phyloP scores from a whole-genome alignment of 2,329 filamentous ascomycete genomes.

The Aspergillus carbonarius region DNA sequence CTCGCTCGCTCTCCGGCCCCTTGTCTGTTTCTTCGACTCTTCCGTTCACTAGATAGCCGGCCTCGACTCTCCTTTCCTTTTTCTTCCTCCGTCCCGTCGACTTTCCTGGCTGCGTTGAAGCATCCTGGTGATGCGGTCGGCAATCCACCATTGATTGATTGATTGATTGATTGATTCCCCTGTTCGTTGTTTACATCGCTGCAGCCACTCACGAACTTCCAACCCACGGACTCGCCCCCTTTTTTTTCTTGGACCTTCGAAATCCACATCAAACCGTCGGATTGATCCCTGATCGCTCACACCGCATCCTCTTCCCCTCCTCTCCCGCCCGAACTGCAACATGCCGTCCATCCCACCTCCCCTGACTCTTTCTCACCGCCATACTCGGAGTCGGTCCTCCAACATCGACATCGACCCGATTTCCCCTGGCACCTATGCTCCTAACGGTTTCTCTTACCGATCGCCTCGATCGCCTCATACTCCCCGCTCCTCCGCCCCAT shows the following conservation, averaged over 20 bases:
- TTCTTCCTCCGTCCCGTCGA: not conserved
- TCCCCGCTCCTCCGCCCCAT: slow-evolving; percentile 37
- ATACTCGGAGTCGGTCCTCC: slow-evolving; percentile 32
- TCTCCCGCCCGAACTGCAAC: slow-evolving; percentile 15
- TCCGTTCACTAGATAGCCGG: not conserved
- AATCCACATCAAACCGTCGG: not conserved
- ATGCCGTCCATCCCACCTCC: slow-evolving; percentile 36
- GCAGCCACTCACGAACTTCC: slow-evolving; percentile 4
- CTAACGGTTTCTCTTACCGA: slow-evolving; percentile 33
- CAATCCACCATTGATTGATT: slow-evolving; percentile 11
- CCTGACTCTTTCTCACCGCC: slow-evolving; percentile 41
- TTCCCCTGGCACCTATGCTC: slow-evolving; percentile 31
- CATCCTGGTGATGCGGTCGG: slow-evolving; percentile 20
- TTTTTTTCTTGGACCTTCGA: not conserved
- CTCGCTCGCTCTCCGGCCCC: not conserved
- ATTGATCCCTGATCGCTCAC: not conserved
- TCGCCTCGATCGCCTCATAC: slow-evolving; percentile 36
- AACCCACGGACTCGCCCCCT: slow-evolving; percentile 1
- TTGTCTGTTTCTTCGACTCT: not conserved
- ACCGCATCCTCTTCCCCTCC: not conserved
- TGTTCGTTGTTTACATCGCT: slow-evolving; percentile 1
- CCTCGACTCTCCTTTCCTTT: not conserved
- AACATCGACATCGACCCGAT: slow-evolving; percentile 38
- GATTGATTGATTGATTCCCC: slow-evolving; percentile 4
- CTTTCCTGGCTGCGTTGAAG: slow-evolving; percentile 1